phyloP scores from a whole-genome alignment of 2,329 filamentous ascomycete genomes.

The Pyrenophora graminea region DNA sequence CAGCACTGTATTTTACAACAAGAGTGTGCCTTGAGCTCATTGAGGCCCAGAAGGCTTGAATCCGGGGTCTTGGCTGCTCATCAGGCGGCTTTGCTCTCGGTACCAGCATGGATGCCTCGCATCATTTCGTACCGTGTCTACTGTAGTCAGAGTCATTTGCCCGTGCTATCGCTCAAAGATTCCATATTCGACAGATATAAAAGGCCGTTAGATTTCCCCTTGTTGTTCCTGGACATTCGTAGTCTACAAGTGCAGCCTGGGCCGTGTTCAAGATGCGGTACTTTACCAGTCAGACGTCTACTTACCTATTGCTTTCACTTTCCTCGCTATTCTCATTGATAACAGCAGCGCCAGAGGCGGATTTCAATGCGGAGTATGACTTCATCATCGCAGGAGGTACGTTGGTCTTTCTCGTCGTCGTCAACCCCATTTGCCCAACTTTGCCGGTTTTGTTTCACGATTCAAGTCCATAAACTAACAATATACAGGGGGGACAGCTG shows the following conservation, averaged over 20 bases:
- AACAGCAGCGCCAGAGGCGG: conserved; percentile 20
- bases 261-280: conserved; percentile 4
- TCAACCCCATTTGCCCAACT: too few relatives aligned
- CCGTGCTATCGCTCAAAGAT: not conserved
- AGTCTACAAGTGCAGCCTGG: not conserved
- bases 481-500: conserved; percentile 28
- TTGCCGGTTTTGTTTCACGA: not conserved
- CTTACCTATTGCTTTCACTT: conserved; percentile 10
- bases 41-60: conserved; percentile 1
- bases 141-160: not conserved
- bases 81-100: not conserved
- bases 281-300: conserved; percentile 6
- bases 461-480: not conserved
- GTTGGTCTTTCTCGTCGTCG: not conserved
- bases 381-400: conserved; percentile 26
- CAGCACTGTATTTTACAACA: not conserved
- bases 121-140: not conserved
- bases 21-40: not conserved
- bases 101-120: not conserved
- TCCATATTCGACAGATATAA: too few relatives aligned
- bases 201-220: not conserved
- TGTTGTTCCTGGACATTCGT: not conserved
- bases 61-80: conserved; percentile 3
- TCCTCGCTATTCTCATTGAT: conserved; percentile 10
- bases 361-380: conserved; percentile 27